phyloP scores from a whole-genome alignment of 768 basidiomycete genomes.

The Clitopilus hobsonii region DNA sequence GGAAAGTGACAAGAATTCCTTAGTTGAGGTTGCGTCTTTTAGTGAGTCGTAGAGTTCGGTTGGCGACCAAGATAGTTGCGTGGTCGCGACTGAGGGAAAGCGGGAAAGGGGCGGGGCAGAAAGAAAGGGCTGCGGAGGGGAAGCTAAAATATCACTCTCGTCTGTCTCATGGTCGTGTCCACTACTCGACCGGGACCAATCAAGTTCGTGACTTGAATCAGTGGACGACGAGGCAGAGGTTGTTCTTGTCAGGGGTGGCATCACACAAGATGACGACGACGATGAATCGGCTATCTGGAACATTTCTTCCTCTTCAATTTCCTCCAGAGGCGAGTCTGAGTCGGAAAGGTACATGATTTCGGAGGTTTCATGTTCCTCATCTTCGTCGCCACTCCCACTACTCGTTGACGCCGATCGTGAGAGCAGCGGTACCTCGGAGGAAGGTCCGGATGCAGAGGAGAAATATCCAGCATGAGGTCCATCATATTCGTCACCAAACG shows the following conservation, averaged over 20 bases:
- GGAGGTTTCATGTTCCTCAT: background rate
- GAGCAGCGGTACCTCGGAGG: background rate
- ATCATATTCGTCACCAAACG: background rate
- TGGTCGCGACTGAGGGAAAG: slow-evolving; percentile 14
- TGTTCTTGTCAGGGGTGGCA: slow-evolving; percentile 37
- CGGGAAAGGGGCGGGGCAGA: slow-evolving; percentile 14
- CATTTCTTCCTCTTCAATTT: background rate
- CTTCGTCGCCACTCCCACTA: background rate
- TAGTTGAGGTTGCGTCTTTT: slow-evolving; percentile 4
- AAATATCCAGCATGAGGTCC: background rate
- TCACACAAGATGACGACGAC: slow-evolving; percentile 18
- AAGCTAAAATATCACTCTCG: slow-evolving; percentile 21
- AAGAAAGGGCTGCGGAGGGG: slow-evolving; percentile 19
- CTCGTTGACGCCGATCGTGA: background rate
- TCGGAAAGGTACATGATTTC: slow-evolving; percentile 6
- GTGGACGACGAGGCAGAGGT: slow-evolving; percentile 31
- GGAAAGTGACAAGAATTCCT: slow-evolving; percentile 9
- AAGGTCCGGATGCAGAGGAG: background rate
- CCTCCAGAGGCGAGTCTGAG: slow-evolving; percentile 12
- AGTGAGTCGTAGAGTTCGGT: slow-evolving; percentile 11
- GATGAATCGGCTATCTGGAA: background rate
- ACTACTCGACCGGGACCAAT: slow-evolving; percentile 11
- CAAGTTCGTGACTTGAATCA: slow-evolving; percentile 19
- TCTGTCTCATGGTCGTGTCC: slow-evolving; percentile 13
- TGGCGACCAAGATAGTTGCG: slow-evolving; percentile 16